A percentile compares a stretch with the other conserved stretches of the same genome.
These are phyloP conservation scores for Phytophthora pistaciae DNA, from an alignment of 352 stramenopile species.

Conservation along the genomic window DNA sequence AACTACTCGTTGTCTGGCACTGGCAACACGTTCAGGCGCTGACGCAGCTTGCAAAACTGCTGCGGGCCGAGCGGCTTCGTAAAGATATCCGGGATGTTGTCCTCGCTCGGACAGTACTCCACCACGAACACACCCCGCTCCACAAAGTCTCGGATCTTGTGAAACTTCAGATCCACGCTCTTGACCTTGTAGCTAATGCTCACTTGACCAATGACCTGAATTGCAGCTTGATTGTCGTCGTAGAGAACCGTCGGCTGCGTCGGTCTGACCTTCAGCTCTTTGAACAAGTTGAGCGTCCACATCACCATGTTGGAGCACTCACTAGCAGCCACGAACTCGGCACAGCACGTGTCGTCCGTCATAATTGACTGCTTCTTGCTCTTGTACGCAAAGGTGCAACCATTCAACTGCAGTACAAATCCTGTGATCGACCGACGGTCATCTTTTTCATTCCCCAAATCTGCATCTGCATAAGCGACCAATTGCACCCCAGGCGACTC, in stretches of 20 bases:
- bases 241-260: not conserved
- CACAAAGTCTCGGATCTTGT: conserved; percentile 19
- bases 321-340: conserved; percentile 11
- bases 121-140: conserved; percentile 4
- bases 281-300: conserved; percentile 20
- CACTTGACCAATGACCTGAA: conserved; percentile 9
- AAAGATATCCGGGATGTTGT: too few species aligned
- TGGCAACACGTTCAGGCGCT: too few species aligned
- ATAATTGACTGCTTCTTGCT: conserved; percentile 4
- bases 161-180: conserved; percentile 15
- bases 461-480: conserved; percentile 7
- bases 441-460: conserved; percentile 21
- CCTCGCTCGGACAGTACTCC: too few species aligned
- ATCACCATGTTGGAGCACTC: conserved; percentile 15
- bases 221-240: conserved; percentile 13
- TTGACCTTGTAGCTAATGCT: conserved; percentile 6
- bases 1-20: too few species aligned
- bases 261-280: not conserved
- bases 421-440: conserved; percentile 14
- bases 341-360: conserved; percentile 11
- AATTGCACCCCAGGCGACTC: not conserved
- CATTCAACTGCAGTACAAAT: conserved; percentile 19
- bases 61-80: too few species aligned
- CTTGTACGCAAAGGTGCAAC: not conserved
- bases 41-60: too few species aligned